phyloP scores from a whole-genome alignment of 1,139 yeast genomes.

The Debaryomyces sp. region DNA sequence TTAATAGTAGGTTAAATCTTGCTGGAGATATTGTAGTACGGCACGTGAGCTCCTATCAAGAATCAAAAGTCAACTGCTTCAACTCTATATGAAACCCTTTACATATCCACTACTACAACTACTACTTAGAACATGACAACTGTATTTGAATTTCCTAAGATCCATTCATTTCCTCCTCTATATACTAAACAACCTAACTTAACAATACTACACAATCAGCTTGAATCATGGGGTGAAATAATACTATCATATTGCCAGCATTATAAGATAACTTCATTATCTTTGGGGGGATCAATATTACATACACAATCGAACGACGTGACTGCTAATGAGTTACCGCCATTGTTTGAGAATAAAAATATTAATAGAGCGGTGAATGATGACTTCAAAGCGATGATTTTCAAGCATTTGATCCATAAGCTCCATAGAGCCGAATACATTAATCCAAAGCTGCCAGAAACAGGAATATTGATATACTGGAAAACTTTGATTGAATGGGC shows the following conservation, averaged over 20 bases:
- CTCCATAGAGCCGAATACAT: slow-evolving; percentile 57
- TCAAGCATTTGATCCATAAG: slow-evolving; percentile 57
- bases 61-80: not conserved
- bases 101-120: not conserved
- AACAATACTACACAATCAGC: slow-evolving; percentile 75
- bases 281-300: slow-evolving; percentile 31
- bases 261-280: slow-evolving; percentile 47
- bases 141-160: slow-evolving; percentile 58
- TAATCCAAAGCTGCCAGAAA: slow-evolving; percentile 41
- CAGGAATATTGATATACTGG: slow-evolving; percentile 67
- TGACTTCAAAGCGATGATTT: slow-evolving; percentile 57
- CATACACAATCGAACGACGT: slow-evolving; percentile 30
- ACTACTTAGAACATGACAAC: slow-evolving; percentile 4
- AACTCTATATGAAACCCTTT: not conserved
- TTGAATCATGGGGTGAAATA: slow-evolving; percentile 48
- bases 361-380: slow-evolving; percentile 58
- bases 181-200: slow-evolving; percentile 88
- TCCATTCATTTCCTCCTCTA: slow-evolving; percentile 88
- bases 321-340: slow-evolving; percentile 25
- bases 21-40: not conserved
- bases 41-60: not conserved
- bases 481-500: slow-evolving; percentile 79
- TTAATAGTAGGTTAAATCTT: not conserved
- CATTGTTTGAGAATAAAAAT: slow-evolving; percentile 50
- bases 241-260: slow-evolving; percentile 60